A percentile compares a stretch with the other conserved stretches of the same genome.
Conservation (phyloP, 108 stramenopile genomes). For the Pseudonitzschia multistriata region DNA sequence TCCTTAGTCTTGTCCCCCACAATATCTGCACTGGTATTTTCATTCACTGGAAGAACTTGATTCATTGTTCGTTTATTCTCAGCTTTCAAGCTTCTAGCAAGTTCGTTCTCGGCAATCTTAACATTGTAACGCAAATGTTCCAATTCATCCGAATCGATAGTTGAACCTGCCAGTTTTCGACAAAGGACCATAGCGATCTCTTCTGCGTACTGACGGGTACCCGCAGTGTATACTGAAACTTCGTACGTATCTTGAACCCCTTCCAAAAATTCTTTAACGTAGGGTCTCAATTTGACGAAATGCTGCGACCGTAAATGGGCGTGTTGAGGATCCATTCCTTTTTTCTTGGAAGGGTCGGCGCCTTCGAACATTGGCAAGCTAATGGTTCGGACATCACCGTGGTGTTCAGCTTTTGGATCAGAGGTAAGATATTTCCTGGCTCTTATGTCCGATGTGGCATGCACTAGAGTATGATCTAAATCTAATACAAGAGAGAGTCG, state of each 20-base stretch:
- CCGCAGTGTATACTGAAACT: slow-evolving; percentile 85
- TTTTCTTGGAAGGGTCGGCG: slow-evolving; percentile 20
- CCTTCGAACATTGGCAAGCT: slow-evolving; percentile 52
- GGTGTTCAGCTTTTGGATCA: background rate
- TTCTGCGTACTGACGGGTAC: slow-evolving; percentile 86
- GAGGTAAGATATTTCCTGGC: slow-evolving; percentile 45
- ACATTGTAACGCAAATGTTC: slow-evolving; percentile 41
- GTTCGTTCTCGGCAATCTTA: slow-evolving; percentile 25
- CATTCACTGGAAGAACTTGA: background rate
- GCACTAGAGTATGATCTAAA: slow-evolving; percentile 86
- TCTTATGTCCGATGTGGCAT: slow-evolving; percentile 79
- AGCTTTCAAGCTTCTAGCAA: slow-evolving; percentile 5
- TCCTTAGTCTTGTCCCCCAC: background rate
- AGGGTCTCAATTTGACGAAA: slow-evolving; percentile 81
- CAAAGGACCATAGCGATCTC: slow-evolving; percentile 76
- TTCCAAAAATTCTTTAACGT: slow-evolving; percentile 70
- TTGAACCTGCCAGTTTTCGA: slow-evolving; percentile 62
- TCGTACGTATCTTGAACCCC: slow-evolving; percentile 62
- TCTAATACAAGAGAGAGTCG: slow-evolving; percentile 81
- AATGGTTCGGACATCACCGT: slow-evolving; percentile 68
- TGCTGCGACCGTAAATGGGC: slow-evolving; percentile 42
- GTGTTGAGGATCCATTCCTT: slow-evolving; percentile 11
- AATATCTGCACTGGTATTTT: background rate
- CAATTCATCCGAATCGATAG: slow-evolving; percentile 38
- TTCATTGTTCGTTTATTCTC: slow-evolving; percentile 23